phyloP scores from a whole-genome alignment of 345 rosid species.

The Conringia planisiliqua region DNA sequence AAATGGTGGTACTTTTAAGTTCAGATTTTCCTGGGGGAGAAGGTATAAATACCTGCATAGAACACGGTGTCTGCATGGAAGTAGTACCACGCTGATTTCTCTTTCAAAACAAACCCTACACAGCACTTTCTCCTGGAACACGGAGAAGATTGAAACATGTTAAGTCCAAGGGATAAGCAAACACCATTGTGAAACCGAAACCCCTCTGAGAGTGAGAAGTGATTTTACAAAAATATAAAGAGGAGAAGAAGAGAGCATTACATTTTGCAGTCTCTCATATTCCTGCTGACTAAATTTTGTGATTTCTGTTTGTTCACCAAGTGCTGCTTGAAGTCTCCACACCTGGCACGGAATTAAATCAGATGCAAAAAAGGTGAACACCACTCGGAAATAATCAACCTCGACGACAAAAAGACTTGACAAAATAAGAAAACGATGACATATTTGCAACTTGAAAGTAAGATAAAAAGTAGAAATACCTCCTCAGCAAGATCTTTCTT shows the following conservation, averaged over 20 bases:
- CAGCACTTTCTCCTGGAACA: slow-evolving; percentile 80
- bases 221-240: background rate
- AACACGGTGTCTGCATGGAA: slow-evolving; percentile 90
- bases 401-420: background rate
- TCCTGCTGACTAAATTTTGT: slow-evolving; percentile 86
- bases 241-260: slow-evolving; percentile 29
- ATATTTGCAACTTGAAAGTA: background rate
- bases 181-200: background rate
- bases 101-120: slow-evolving; percentile 94
- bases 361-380: background rate
- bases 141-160: background rate
- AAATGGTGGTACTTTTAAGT: background rate
- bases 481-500: slow-evolving; percentile 93
- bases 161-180: background rate
- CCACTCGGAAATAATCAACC: background rate
- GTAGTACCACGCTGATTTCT: slow-evolving; percentile 82
- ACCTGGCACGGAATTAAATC: slow-evolving; percentile 43
- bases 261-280: slow-evolving; percentile 92
- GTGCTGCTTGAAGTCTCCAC: slow-evolving; percentile 98
- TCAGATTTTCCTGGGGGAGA: background rate
- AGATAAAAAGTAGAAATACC: slow-evolving; percentile 39
- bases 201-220: background rate
- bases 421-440: background rate
- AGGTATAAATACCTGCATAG: slow-evolving; percentile 72
- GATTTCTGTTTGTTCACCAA: slow-evolving; percentile 93